phyloP scores from a whole-genome alignment of 1,139 yeast species.

The Magnusiomyces sp. region DNA sequence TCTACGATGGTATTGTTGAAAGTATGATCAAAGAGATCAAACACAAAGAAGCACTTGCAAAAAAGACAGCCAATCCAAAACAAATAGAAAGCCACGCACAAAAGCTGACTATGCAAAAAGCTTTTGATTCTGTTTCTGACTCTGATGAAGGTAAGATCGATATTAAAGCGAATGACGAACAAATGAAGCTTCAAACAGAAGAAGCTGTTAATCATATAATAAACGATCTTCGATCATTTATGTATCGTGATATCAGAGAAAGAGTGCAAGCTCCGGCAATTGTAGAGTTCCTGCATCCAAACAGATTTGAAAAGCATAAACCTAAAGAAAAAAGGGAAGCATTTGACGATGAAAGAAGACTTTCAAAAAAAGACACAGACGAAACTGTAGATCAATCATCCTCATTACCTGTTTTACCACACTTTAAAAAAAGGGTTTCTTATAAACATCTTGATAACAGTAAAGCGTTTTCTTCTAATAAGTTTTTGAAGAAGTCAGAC shows the following conservation, averaged over 20 bases:
- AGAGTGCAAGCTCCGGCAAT: neutral
- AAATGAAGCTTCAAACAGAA: neutral
- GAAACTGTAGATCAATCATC: neutral
- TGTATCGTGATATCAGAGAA: neutral
- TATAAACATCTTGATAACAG: neutral
- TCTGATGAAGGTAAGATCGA: conserved; percentile 20
- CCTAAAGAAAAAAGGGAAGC: neutral
- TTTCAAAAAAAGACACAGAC: neutral
- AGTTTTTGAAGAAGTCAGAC: neutral
- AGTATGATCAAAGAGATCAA: conserved; percentile 21
- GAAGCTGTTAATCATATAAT: neutral
- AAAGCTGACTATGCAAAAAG: conserved; percentile 18
- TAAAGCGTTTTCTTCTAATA: neutral
- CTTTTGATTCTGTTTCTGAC: conserved; percentile 22
- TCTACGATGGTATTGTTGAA: conserved; percentile 16
- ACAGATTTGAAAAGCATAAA: conserved; percentile 34
- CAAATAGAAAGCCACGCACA: neutral
- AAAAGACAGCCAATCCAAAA: neutral
- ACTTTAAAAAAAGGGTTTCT: neutral
- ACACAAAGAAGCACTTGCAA: neutral
- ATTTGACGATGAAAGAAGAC: neutral
- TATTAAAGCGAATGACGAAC: conserved; percentile 3
- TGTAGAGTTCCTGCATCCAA: conserved; percentile 42
- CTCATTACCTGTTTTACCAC: neutral
- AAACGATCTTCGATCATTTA: neutral